Evolutionary conservation across 83 land plant genomes (phyloP).

Genomic region (Thuja plicata): DNA sequence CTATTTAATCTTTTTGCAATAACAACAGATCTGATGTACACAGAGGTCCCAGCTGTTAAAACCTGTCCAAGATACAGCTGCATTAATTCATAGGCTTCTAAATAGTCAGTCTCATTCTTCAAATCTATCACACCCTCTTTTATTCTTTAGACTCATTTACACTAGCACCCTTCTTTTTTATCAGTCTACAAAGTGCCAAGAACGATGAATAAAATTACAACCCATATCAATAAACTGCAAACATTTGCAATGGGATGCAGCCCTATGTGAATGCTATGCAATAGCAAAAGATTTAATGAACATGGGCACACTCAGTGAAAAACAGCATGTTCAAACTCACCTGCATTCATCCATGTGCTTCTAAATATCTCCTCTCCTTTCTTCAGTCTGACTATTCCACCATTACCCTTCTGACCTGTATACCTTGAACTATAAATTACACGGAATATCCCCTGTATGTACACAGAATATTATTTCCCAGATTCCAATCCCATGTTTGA

Average conservation of each 20-base stretch:
- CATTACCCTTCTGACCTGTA: background rate
- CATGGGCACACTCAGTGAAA: background rate
- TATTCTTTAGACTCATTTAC: background rate
- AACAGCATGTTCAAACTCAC: background rate
- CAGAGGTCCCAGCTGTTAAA: background rate
- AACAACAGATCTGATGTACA: background rate
- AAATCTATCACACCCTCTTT: background rate
- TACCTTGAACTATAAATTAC: background rate
- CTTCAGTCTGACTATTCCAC: background rate
- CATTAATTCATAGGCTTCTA: background rate
- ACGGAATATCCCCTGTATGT: background rate
- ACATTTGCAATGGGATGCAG: background rate
- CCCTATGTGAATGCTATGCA: background rate
- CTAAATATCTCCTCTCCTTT: background rate
- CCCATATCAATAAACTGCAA: background rate
- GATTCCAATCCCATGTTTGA: background rate
- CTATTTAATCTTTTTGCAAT: background rate
- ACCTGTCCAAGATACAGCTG: background rate
- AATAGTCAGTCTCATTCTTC: background rate
- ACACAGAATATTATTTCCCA: background rate
- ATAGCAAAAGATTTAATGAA: background rate
- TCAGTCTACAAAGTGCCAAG: background rate
- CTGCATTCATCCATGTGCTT: background rate
- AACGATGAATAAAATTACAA: background rate
- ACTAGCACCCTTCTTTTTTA: background rate